phyloP scores from a whole-genome alignment of 805 yeast species.

The Starmerella potacharoeniae region DNA sequence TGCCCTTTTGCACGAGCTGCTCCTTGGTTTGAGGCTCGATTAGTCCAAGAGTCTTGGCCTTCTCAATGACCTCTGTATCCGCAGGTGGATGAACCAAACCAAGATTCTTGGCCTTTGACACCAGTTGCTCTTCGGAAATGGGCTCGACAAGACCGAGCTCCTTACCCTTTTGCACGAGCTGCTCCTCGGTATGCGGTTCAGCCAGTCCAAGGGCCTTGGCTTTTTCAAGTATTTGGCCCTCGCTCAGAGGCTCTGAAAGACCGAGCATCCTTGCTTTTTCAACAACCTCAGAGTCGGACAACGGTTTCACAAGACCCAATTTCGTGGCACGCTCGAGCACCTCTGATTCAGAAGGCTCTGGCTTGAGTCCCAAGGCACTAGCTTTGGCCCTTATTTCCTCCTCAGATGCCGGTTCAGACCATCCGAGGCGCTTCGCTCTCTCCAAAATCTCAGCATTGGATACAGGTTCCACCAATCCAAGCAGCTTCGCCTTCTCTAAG shows the following conservation, averaged over 20 bases:
- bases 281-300: constrained; percentile 7
- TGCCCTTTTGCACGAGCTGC: constrained; percentile 21
- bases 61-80: constrained; percentile 3
- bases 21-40: constrained; percentile 12
- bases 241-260: constrained; percentile 7
- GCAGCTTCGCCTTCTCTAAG: constrained; percentile 21
- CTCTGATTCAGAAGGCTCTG: constrained; percentile 4
- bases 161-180: constrained; percentile 21
- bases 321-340: constrained; percentile 63
- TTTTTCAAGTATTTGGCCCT: constrained; percentile 5
- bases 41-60: constrained; percentile 19
- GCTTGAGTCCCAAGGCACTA: no score
- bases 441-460: constrained; percentile 5
- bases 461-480: constrained; percentile 20
- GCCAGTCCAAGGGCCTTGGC: constrained; percentile 24
- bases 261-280: constrained; percentile 13
- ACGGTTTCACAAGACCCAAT: constrained; percentile 44
- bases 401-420: no score
- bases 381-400: no score
- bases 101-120: constrained; percentile 5
- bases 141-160: constrained; percentile 21
- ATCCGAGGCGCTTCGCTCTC: constrained; percentile 15
- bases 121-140: constrained; percentile 25
- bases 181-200: constrained; percentile 39
- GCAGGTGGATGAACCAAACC: constrained; percentile 20